Percentiles rank a stretch among this genome's conserved stretches.
Conservation (phyloP, 768 basidiomycete genomes). For the Lentinula detonsa region DNA sequence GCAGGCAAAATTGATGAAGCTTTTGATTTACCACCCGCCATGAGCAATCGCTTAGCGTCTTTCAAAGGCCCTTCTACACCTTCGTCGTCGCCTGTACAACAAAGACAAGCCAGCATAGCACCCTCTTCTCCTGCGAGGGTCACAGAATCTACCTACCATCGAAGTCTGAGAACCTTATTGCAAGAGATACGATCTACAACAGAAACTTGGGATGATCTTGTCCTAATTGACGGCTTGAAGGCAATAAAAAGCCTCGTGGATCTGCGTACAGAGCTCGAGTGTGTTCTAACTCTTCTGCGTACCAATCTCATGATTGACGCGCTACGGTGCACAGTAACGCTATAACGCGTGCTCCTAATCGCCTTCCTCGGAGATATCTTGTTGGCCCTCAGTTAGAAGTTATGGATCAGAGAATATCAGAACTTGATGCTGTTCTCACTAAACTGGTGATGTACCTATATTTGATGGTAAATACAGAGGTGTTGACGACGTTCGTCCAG, state of each 20-base stretch:
- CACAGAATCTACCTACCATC: constrained; percentile 74
- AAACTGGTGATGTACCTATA: constrained; percentile 54
- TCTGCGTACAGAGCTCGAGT: constrained; percentile 83
- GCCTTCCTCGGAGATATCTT: constrained; percentile 50
- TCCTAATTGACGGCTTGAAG: constrained; percentile 73
- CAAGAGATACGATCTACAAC: constrained; percentile 60
- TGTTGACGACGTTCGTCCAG: constrained; percentile 26
- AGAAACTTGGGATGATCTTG: constrained; percentile 80
- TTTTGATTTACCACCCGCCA: background rate
- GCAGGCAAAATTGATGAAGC: background rate
- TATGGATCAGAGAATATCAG: constrained; percentile 62
- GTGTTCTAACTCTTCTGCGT: constrained; percentile 20
- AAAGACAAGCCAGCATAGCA: constrained; percentile 27
- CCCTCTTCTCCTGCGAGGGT: constrained; percentile 43
- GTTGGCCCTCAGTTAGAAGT: constrained; percentile 59
- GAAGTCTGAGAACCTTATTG: constrained; percentile 63
- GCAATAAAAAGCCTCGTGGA: constrained; percentile 70
- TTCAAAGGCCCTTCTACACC: constrained; percentile 80
- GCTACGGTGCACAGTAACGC: constrained; percentile 45
- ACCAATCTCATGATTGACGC: background rate
- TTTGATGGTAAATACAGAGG: background rate
- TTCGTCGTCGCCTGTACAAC: constrained; percentile 54
- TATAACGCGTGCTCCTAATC: constrained; percentile 48
- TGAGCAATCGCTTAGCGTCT: constrained; percentile 56
- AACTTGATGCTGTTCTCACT: constrained; percentile 48